These are phyloP conservation scores for Nidularia sp. DNA, from an alignment of 768 basidiomycete genomes.

Conservation along the genomic window DNA sequence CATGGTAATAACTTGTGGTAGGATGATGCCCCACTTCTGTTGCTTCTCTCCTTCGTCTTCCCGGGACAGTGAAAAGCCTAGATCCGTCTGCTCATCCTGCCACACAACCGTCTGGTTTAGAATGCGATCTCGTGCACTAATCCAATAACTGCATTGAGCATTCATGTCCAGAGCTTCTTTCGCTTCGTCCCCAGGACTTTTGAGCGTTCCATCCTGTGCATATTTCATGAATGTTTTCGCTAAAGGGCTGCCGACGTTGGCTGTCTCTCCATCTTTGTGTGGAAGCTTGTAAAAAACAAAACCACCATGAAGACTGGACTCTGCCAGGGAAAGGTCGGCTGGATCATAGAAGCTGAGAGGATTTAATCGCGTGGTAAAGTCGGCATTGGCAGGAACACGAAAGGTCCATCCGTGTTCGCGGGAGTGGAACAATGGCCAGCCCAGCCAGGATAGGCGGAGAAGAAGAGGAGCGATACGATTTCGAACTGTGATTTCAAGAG, in stretches of 20 bases:
- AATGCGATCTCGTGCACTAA: slow-evolving; percentile 88
- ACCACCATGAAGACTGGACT: slow-evolving; percentile 40
- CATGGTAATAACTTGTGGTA: slow-evolving; percentile 97
- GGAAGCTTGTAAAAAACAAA: slow-evolving; percentile 88
- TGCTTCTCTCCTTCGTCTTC: slow-evolving; percentile 12
- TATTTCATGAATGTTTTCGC: slow-evolving; percentile 86
- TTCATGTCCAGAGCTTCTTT: slow-evolving; percentile 87
- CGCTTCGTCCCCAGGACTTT: slow-evolving; percentile 78
- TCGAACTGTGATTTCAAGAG: slow-evolving; percentile 81
- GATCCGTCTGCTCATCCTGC: slow-evolving; percentile 46
- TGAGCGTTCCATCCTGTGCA: slow-evolving; percentile 82
- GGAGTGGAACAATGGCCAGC: slow-evolving; percentile 80
- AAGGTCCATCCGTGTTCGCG: slow-evolving; percentile 90
- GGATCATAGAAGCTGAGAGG: slow-evolving; percentile 59
- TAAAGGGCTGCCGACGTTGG: slow-evolving; percentile 93
- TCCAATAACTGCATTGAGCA: slow-evolving; percentile 96
- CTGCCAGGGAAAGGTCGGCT: slow-evolving; percentile 55
- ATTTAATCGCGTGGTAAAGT: slow-evolving; percentile 40
- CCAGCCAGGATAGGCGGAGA: slow-evolving; percentile 83
- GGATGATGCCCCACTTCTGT: slow-evolving; percentile 82
- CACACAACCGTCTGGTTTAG: slow-evolving; percentile 91
- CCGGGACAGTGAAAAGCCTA: slow-evolving; percentile 42
- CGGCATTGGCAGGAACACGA: slow-evolving; percentile 55
- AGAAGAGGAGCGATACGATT: slow-evolving; percentile 82
- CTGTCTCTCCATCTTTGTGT: slow-evolving; percentile 91